A percentile compares a stretch with the other conserved stretches of the same genome.
Evolutionary conservation across 352 stramenopile genomes (phyloP).

Genomic region (Globisporangium cystogenes): DNA sequence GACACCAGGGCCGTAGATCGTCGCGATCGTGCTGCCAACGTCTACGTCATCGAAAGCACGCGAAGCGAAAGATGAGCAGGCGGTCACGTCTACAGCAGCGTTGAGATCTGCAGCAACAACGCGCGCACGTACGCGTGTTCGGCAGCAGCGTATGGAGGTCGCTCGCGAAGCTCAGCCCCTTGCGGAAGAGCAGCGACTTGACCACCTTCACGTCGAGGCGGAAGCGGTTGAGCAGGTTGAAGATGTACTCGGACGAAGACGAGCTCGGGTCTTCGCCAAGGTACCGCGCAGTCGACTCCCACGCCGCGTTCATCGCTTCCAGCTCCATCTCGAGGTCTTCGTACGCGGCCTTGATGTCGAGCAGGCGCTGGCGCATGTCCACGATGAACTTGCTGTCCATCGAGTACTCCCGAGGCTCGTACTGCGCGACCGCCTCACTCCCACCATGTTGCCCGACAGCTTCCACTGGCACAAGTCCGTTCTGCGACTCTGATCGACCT

Average conservation of each 20-base stretch:
- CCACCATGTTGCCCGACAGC: neutral
- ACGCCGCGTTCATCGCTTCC: slow-evolving; percentile 48
- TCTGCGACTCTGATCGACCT: neutral
- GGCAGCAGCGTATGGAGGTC: slow-evolving; percentile 24
- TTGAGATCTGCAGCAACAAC: neutral
- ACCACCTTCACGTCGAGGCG: slow-evolving; percentile 73
- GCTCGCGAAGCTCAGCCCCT: slow-evolving; percentile 43
- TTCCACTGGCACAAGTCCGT: neutral
- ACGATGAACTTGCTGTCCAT: slow-evolving; percentile 55
- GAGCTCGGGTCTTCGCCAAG: slow-evolving; percentile 49
- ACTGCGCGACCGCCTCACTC: slow-evolving; percentile 6
- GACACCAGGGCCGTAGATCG: slow-evolving; percentile 48
- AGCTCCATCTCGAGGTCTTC: slow-evolving; percentile 66
- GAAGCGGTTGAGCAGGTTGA: slow-evolving; percentile 66
- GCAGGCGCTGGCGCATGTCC: slow-evolving; percentile 36
- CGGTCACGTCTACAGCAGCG: too few relatives aligned
- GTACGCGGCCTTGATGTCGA: slow-evolving; percentile 44
- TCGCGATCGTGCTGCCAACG: slow-evolving; percentile 63
- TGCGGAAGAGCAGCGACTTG: slow-evolving; percentile 51
- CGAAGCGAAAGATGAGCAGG: neutral
- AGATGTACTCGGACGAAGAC: slow-evolving; percentile 68
- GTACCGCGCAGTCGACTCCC: slow-evolving; percentile 63
- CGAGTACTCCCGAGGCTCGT: slow-evolving; percentile 38
- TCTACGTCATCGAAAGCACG: slow-evolving; percentile 15
- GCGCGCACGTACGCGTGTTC: slow-evolving; percentile 30